Evolutionary conservation across 257 asterid species (phyloP).

Genomic region (Solanum pennellii): DNA sequence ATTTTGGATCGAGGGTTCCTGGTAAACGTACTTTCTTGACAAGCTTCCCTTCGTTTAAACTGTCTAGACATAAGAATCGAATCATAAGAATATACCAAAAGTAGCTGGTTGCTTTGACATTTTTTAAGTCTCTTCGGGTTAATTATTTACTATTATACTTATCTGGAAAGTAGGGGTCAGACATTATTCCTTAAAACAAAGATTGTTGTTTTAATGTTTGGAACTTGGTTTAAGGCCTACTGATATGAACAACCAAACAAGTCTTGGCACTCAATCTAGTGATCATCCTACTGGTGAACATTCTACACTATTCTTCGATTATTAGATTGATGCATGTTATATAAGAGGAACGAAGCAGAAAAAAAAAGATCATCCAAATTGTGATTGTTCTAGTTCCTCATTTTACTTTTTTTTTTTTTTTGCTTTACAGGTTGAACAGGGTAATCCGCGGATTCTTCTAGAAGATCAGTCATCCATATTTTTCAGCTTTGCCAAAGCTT

Average conservation of each 20-base stretch:
- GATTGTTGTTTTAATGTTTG: not conserved
- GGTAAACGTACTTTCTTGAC: slow-evolving; percentile 19
- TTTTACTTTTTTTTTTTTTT: not conserved
- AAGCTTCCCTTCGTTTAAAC: not conserved
- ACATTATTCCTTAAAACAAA: not conserved
- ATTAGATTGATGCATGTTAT: not conserved
- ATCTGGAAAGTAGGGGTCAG: not conserved
- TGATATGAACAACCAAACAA: not conserved
- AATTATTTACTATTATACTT: not conserved
- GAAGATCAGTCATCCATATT: slow-evolving; percentile 20
- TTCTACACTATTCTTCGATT: not conserved
- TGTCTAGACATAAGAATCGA: not conserved
- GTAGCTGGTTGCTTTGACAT: not conserved
- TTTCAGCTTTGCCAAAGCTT: slow-evolving; percentile 32
- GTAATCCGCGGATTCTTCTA: slow-evolving; percentile 24
- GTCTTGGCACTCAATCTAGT: not conserved
- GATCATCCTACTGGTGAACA: not conserved
- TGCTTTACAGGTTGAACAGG: slow-evolving; percentile 29
- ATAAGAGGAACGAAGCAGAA: not conserved
- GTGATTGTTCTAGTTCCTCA: not conserved
- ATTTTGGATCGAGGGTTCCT: slow-evolving; percentile 68
- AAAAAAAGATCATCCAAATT: not conserved
- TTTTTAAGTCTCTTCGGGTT: not conserved
- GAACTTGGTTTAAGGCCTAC: not conserved
- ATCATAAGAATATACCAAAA: not conserved